Evolutionary conservation across 2,329 filamentous ascomycete genomes (phyloP).

Genomic region (Colletotrichum siamense): DNA sequence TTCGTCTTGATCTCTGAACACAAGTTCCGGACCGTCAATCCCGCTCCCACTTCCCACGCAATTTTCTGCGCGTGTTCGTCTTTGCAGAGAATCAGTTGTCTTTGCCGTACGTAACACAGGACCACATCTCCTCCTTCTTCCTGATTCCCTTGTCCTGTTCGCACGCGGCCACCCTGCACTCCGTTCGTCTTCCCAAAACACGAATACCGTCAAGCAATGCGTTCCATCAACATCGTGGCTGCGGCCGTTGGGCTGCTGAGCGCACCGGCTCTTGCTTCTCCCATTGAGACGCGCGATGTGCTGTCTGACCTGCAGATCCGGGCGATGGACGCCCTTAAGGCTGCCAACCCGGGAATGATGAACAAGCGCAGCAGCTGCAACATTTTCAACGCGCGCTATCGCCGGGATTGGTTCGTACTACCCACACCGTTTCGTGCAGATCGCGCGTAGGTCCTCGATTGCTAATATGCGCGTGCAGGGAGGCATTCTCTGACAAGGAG

Average conservation of each 20-base stretch:
- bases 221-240: neutral
- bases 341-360: neutral
- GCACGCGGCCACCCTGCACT: neutral
- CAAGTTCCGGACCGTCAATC: neutral
- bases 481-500: slow-evolving; percentile 10
- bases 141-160: neutral
- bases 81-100: neutral
- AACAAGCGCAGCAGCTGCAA: slow-evolving; percentile 11
- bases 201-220: neutral
- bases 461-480: neutral
- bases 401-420: slow-evolving; percentile 10
- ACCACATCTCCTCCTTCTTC: neutral
- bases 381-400: slow-evolving; percentile 16
- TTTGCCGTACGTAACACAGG: neutral
- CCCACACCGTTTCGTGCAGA: neutral
- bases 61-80: neutral
- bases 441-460: neutral
- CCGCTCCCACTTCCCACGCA: neutral
- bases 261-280: neutral
- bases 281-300: neutral
- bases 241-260: slow-evolving; percentile 2
- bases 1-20: neutral
- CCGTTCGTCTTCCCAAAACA: neutral
- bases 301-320: neutral
- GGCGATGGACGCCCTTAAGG: neutral